phyloP scores from a whole-genome alignment of 805 yeast species.

The Isabelozyma rhagii region DNA sequence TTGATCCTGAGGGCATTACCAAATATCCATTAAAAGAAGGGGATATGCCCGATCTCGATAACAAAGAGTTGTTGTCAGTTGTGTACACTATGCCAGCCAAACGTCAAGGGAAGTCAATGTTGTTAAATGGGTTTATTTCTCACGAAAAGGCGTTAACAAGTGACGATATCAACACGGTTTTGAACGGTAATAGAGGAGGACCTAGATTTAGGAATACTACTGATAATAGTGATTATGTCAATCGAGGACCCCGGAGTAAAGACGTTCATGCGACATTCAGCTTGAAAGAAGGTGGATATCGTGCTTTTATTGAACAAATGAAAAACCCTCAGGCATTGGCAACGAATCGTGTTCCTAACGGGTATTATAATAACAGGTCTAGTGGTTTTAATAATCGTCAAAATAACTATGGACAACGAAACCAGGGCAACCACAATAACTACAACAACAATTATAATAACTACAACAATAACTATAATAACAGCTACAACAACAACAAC shows the following conservation, averaged over 20 bases:
- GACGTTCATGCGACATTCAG: slow-evolving; percentile 26
- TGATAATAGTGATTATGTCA: slow-evolving; percentile 34
- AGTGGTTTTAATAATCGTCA: slow-evolving; percentile 11
- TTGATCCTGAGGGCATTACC: slow-evolving; percentile 30
- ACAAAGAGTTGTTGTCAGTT: slow-evolving; percentile 38
- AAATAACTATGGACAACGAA: slow-evolving; percentile 9
- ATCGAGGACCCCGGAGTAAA: slow-evolving; percentile 38
- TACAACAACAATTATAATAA: slow-evolving; percentile 5
- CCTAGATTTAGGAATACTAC: slow-evolving; percentile 26
- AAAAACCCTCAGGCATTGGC: slow-evolving; percentile 7
- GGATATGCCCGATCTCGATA: slow-evolving; percentile 43
- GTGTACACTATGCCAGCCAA: slow-evolving; percentile 62
- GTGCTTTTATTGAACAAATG: slow-evolving; percentile 20
- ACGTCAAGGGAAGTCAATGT: slow-evolving; percentile 71
- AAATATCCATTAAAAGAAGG: slow-evolving; percentile 48
- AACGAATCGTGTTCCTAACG: not conserved
- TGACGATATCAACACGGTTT: slow-evolving; percentile 62
- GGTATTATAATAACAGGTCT: slow-evolving; percentile 7
- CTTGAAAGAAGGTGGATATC: slow-evolving; percentile 39
- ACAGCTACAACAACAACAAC: slow-evolving; percentile 3
- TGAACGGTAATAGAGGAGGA: slow-evolving; percentile 37
- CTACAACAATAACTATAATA: slow-evolving; percentile 5
- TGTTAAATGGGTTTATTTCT: slow-evolving; percentile 73
- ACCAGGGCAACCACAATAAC: slow-evolving; percentile 7
- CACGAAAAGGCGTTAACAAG: slow-evolving; percentile 58